These are phyloP conservation scores for Furcasterigmium sp. DNA, from an alignment of 2,329 filamentous ascomycete genomes.

Conservation along the genomic window DNA sequence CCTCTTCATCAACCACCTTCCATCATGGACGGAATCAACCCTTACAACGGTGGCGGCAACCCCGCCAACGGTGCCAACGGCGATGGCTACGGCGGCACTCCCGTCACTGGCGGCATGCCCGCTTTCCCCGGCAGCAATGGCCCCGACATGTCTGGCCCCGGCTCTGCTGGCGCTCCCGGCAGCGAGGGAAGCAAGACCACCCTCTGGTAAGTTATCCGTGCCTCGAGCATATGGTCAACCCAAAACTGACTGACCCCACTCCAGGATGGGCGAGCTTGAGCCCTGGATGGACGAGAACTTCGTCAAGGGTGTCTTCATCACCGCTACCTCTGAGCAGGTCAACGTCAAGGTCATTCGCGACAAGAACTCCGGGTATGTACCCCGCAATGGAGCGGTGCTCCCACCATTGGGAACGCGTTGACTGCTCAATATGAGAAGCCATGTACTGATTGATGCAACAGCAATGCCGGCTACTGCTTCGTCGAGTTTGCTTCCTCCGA, in stretches of 20 bases:
- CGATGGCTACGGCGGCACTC: slow-evolving; percentile 23
- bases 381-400: too few relatives aligned
- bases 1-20: not conserved
- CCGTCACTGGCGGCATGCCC: slow-evolving; percentile 22
- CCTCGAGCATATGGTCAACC: too few relatives aligned
- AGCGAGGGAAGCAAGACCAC: slow-evolving; percentile 52
- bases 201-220: slow-evolving; percentile 40
- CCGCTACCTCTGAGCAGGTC: slow-evolving; percentile 86
- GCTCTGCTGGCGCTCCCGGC: slow-evolving; percentile 20
- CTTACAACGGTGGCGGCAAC: slow-evolving; percentile 28
- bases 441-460: slow-evolving; percentile 27
- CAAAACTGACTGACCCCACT: slow-evolving; percentile 6
- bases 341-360: slow-evolving; percentile 99
- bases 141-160: slow-evolving; percentile 10
- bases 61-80: slow-evolving; percentile 28
- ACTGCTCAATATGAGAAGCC: not conserved
- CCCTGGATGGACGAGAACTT: slow-evolving; percentile 99
- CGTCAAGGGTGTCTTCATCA: slow-evolving; percentile 85
- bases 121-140: slow-evolving; percentile 24
- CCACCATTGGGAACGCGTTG: too few relatives aligned
- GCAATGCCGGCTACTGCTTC: slow-evolving; percentile 98
- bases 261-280: slow-evolving; percentile 97
- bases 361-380: slow-evolving; percentile 88
- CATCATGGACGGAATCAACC: slow-evolving; percentile 26
- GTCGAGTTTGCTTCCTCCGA: slow-evolving; percentile 84